Evolutionary conservation across 192 early-diverging fungal genomes (phyloP), one percentile per base, ranked within the genome.

Genomic region (Backusella psychrophila): DNA sequence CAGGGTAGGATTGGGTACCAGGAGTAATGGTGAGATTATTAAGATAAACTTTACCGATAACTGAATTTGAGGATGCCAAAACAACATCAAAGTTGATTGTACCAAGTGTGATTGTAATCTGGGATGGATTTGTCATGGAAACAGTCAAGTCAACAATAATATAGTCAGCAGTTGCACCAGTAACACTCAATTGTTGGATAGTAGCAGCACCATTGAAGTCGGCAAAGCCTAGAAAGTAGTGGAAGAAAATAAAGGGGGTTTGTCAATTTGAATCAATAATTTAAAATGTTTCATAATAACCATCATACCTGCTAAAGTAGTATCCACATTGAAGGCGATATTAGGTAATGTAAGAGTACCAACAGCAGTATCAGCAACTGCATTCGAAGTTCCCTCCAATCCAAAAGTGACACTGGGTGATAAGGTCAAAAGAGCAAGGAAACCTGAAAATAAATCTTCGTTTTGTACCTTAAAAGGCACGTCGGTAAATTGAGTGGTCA

Each of bases 21-120:
- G 87, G 89, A 19, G 72, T 73, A 33, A 90, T 75, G 6, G 77
- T 75, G 78, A 71, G 56, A 90, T 90, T 49, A 5, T 63, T 66
- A n/a, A 90, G 77, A 21, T 80, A 44, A 21, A 85, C 86, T 56
- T 63, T 69, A 75, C 89, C 89, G 17, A 89, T 74, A 44, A 46
- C 29, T 9, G 46, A 23, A 23, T 76, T 71, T 19, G 11, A 12
- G n/a, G 66, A 69, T 3, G 77, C 79, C 34, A 75, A 81, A 15
- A 77, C 71, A 29, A 85, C 83, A 59, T 72, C 33, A 59, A 89
- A 87, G 41, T 69, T 56, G 12, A 88, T 72, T 66, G 83, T 80
- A 33, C 85, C 86, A 66, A 86, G 72, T 15, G 80, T 79, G 38
- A 91, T 91, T 52, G 82, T 81, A 33, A 89, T 78, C 41, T 81